Evolutionary conservation across 2,329 filamentous ascomycete genomes (phyloP), one percentile per base, ranked within the genome.

Genomic region (Mariannaea sp.): DNA sequence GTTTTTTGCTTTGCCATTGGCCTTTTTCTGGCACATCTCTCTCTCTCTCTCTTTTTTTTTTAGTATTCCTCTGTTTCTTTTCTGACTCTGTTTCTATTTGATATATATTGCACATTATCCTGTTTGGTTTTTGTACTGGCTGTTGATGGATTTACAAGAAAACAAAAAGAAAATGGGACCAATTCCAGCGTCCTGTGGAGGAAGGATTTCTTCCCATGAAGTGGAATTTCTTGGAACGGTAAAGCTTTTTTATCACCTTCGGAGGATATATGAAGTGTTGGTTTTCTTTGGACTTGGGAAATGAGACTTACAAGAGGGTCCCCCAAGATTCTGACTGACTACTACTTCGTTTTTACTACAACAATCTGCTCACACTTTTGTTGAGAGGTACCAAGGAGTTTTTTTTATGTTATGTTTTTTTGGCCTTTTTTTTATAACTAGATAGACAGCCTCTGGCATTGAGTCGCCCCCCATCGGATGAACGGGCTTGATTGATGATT

Each of bases 321-420:
- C 8, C 22, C 22, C 22, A 24, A 8, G 22, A 24, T 24, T 24
- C 22, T 24, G 22, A 24, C 53, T 54, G 26, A 58, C 46, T 62
- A 27, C 48, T 24, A 24, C 5, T 24, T 24, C 22, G 40, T 40
- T 24, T 40, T 39, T 53, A 30, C 26, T 36, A 26, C 41, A 55
- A 55, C 52, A 47, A 60, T 65, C 60, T 65, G 58, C 62, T 65
- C 62, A 64, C 58, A 26, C 22, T 36, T 36, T 53, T 53, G 33
- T 40, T 64, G 62, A 62, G 60, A 59, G 62, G 65, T 64, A 65
- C 62, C 62, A 62, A 64, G 56, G 62, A 64, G 62, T 65, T 64
- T 36, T 17, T 5, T 17, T 17, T 5, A 14, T n/a, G n/a, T 53
- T 43, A 16, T 44, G 42, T 40, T 30, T 50, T 44, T 45, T 27